Evolutionary conservation across 2,329 filamentous ascomycete genomes (phyloP).

Genomic region (Dactylellina parvicollis): DNA sequence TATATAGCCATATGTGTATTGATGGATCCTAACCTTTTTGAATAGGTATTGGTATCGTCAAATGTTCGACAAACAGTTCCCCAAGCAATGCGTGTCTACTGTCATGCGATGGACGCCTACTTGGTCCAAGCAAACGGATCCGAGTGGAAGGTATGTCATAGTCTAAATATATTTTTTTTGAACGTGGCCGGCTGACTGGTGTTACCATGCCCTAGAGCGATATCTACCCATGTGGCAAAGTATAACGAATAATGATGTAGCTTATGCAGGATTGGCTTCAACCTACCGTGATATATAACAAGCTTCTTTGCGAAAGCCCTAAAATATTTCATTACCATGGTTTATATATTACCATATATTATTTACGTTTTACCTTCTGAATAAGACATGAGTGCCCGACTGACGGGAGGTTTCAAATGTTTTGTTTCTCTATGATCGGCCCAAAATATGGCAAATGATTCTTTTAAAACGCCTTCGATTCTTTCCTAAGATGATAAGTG

Average conservation of each 20-base stretch:
- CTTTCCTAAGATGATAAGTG: too few species aligned
- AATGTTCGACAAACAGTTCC: conserved; percentile 99
- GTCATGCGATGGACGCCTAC: conserved; percentile 97
- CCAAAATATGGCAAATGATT: too few species aligned
- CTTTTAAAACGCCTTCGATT: too few species aligned
- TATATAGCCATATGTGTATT: background rate
- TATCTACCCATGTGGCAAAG: conserved; percentile 78
- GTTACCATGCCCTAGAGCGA: conserved; percentile 68
- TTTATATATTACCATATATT: too few species aligned
- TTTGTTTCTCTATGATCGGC: too few species aligned
- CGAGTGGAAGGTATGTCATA: conserved; percentile 80
- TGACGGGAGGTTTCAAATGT: too few species aligned
- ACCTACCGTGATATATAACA: too few species aligned
- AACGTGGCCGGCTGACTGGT: background rate
- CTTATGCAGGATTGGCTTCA: too few species aligned
- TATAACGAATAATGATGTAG: conserved; percentile 67
- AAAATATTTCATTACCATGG: too few species aligned
- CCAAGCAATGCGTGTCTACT: conserved; percentile 85
- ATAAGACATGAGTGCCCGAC: too few species aligned
- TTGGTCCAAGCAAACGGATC: conserved; percentile 96
- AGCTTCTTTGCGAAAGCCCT: too few species aligned
- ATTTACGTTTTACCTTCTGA: too few species aligned
- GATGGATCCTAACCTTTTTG: background rate
- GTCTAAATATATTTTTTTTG: background rate
- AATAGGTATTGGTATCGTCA: conserved; percentile 89